These are phyloP conservation scores for Chlorella sorokiniana DNA, from an alignment of 139 green algal genomes.

Conservation along the genomic window DNA sequence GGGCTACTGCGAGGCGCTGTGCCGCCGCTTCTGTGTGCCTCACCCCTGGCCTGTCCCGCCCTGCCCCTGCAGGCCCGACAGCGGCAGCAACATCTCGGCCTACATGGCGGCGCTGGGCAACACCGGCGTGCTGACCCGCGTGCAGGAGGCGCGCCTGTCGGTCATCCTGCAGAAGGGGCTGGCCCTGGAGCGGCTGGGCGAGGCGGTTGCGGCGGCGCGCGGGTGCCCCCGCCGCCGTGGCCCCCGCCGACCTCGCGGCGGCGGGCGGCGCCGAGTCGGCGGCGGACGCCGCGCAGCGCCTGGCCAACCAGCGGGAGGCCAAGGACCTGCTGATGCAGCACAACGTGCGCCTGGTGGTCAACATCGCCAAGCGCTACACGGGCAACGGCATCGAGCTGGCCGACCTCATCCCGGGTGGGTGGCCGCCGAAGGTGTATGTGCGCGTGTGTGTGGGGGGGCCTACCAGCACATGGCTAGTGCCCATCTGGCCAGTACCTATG, in stretches of 20 bases:
- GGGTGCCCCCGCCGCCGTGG: neutral
- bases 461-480: too few relatives aligned
- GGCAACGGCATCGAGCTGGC: conserved; percentile 24
- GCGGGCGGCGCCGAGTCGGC: conserved; percentile 5
- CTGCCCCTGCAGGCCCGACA: neutral
- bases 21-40: neutral
- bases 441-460: neutral
- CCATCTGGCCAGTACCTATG: too few relatives aligned
- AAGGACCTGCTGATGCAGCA: conserved; percentile 43
- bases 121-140: conserved; percentile 30
- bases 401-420: conserved; percentile 52
- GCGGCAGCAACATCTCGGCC: neutral
- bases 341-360: conserved; percentile 47
- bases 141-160: conserved; percentile 33
- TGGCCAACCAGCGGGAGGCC: conserved; percentile 33
- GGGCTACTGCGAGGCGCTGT: neutral
- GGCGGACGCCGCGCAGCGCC: conserved; percentile 3
- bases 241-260: conserved; percentile 10
- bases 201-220: neutral
- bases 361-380: conserved; percentile 39
- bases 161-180: conserved; percentile 32
- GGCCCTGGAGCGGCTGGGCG: conserved; percentile 7
- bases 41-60: neutral
- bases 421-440: neutral
- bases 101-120: conserved; percentile 35